Evolutionary conservation across 192 early-diverging fungal species (phyloP).

Genomic region (Podila epigama): DNA sequence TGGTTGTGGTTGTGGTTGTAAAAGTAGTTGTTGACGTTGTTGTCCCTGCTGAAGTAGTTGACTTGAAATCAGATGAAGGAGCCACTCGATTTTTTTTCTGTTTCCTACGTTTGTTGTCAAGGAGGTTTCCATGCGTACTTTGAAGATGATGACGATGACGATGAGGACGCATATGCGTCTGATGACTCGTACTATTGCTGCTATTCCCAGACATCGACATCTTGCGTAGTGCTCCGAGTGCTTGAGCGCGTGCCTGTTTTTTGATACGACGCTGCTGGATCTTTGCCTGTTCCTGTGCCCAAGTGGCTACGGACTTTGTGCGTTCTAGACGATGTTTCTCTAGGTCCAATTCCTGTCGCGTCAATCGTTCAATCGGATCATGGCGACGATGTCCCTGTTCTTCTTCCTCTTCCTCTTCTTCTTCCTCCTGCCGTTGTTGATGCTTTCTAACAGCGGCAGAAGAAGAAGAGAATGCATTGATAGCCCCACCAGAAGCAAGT

Average conservation of each 20-base stretch:
- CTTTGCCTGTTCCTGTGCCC: constrained; percentile 30
- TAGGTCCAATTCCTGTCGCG: background rate
- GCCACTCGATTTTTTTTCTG: too few relatives aligned
- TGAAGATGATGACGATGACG: background rate
- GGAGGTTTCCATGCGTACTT: too few relatives aligned
- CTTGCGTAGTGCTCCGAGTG: constrained; percentile 1
- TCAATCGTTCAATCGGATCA: constrained; percentile 31
- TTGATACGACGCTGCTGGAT: constrained; percentile 19
- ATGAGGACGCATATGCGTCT: background rate
- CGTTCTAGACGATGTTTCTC: constrained; percentile 14
- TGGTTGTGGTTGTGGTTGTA: too few relatives aligned
- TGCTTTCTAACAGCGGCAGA: too few relatives aligned
- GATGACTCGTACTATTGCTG: background rate
- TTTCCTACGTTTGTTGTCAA: too few relatives aligned
- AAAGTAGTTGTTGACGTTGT: too few relatives aligned
- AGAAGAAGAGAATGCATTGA: background rate
- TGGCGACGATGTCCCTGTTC: background rate
- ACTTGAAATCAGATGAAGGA: too few relatives aligned
- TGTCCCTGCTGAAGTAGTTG: too few relatives aligned
- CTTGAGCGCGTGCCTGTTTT: constrained; percentile 2
- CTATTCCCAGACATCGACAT: background rate
- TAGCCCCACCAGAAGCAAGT: too few relatives aligned
- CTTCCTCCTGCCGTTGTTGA: background rate
- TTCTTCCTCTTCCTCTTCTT: background rate
- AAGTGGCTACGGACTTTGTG: constrained; percentile 9